These are phyloP conservation scores for Pestalotiopsis sp. DNA, from an alignment of 2,329 filamentous ascomycete genomes.

Conservation along the genomic window DNA sequence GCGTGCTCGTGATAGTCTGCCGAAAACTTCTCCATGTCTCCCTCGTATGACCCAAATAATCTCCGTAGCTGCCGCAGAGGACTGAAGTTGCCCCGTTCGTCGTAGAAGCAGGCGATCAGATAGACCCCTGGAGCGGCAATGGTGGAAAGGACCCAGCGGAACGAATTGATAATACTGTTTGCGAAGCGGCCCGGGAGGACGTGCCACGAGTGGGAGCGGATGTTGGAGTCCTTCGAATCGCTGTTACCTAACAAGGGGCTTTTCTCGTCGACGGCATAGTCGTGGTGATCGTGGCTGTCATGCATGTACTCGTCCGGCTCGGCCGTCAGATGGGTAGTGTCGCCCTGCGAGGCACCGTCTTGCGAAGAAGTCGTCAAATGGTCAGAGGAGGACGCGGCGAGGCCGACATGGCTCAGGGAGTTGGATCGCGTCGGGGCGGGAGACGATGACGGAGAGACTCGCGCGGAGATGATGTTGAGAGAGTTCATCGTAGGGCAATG, in stretches of 20 bases:
- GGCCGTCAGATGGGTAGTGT: constrained; percentile 22
- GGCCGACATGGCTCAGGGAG: constrained; percentile 57
- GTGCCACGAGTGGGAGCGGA: constrained; percentile 53
- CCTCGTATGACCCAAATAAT: constrained; percentile 55
- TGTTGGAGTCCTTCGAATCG: constrained; percentile 33
- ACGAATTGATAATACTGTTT: constrained; percentile 71
- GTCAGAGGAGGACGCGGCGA: constrained; percentile 45
- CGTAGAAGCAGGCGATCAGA: constrained; percentile 80
- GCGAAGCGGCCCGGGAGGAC: constrained; percentile 70
- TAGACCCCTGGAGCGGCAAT: constrained; percentile 82
- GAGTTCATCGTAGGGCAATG: constrained; percentile 83
- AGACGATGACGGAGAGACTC: constrained; percentile 68
- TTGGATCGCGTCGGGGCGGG: constrained; percentile 62
- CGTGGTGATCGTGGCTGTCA: constrained; percentile 32
- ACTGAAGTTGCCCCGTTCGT: constrained; percentile 78
- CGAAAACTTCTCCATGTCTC: constrained; percentile 52
- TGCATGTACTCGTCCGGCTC: constrained; percentile 39
- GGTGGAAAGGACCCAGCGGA: constrained; percentile 78
- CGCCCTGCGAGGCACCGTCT: constrained; percentile 10
- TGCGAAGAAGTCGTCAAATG: constrained; percentile 33
- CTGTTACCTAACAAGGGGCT: constrained; percentile 64
- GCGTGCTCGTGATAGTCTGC: constrained; percentile 37
- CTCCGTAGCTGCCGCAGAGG: constrained; percentile 74
- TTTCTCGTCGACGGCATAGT: constrained; percentile 60
- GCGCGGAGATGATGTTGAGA: constrained; percentile 88